phyloP scores from a whole-genome alignment of 805 yeast genomes.

The Candida easanensis region DNA sequence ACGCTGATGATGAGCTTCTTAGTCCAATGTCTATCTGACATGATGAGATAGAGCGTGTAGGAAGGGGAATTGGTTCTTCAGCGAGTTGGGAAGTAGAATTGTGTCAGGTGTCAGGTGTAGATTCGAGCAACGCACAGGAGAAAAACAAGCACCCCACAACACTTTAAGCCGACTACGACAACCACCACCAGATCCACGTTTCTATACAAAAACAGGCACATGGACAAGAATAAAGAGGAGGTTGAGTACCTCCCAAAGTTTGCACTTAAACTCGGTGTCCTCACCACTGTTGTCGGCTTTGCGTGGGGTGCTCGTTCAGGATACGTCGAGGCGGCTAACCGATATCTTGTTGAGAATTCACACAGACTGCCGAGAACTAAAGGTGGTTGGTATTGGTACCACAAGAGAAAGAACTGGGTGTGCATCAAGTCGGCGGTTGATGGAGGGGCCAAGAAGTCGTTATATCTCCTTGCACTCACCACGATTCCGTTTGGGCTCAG shows the following conservation, averaged over 20 bases:
- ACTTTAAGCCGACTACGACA: too few relatives aligned
- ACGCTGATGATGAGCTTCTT: slow-evolving; percentile 41
- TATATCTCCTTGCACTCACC: slow-evolving; percentile 43
- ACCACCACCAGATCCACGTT: background rate
- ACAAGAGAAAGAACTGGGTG: slow-evolving; percentile 77
- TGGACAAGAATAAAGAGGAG: background rate
- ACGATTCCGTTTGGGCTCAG: slow-evolving; percentile 58
- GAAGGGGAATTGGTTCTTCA: too few relatives aligned
- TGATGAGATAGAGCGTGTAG: background rate
- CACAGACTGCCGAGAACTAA: slow-evolving; percentile 74
- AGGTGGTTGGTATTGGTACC: slow-evolving; percentile 88
- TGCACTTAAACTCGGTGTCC: slow-evolving; percentile 1
- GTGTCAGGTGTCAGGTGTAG: too few relatives aligned
- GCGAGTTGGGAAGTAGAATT: too few relatives aligned
- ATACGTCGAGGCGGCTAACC: slow-evolving; percentile 49
- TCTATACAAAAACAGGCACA: background rate
- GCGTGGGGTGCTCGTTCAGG: slow-evolving; percentile 61
- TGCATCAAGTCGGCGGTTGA: slow-evolving; percentile 55
- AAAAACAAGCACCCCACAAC: background rate
- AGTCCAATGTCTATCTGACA: slow-evolving; percentile 18
- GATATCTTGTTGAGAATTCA: slow-evolving; percentile 75
- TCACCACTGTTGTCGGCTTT: slow-evolving; percentile 8
- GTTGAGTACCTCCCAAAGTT: background rate
- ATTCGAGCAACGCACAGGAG: too few relatives aligned
- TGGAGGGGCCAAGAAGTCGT: slow-evolving; percentile 42